Evolutionary conservation across 257 asterid genomes (phyloP), one percentile per base, ranked within the genome.

Genomic region (Anisodus acutangulus): DNA sequence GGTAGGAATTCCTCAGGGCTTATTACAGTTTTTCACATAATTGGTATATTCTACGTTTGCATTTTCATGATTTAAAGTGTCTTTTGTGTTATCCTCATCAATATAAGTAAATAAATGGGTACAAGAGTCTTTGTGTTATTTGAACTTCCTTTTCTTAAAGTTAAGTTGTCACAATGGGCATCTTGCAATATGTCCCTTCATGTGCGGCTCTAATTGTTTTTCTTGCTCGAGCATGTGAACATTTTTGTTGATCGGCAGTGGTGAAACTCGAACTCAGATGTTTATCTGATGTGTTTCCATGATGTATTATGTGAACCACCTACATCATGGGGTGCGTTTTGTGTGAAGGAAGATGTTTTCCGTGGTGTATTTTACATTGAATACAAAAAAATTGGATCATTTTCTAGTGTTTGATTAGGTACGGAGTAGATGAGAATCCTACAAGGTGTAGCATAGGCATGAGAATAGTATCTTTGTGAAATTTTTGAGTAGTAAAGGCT

Each of bases 341-440:
- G 10, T 45, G 43, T 47, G 39, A 49, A 19, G 80, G 35, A 47
- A 47, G 80, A 19, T 74, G 41, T 49, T 47, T 47, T 49, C 41
- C 9, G 5, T 6, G 80, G 41, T 9, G 22, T 72, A 41, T 72
- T 22, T 19, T 26, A 19, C 19, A 10, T 55, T 47, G 39, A 49
- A 47, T 47, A 47, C 9, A 9, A 2, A 9, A 2, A 0, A 10
- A 11, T 13, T 72, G 17, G 19, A 19, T 2, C 41, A 47, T 10
- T 74, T 74, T 74, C 60, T 74, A 45, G 80, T 10, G 80, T 74
- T 74, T 10, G 60, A 72, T 72, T 47, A 49, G 80, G 43, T 72
- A 72, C 5, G 19, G 43, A 71, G 49, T 72, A 72, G 60, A 72
- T n/a, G 80, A 72, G 17, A 72, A 19, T 47, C 43, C 43, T 72